Evolutionary conservation across 805 yeast genomes (phyloP).

Genomic region (Ogataea chonburiensis): DNA sequence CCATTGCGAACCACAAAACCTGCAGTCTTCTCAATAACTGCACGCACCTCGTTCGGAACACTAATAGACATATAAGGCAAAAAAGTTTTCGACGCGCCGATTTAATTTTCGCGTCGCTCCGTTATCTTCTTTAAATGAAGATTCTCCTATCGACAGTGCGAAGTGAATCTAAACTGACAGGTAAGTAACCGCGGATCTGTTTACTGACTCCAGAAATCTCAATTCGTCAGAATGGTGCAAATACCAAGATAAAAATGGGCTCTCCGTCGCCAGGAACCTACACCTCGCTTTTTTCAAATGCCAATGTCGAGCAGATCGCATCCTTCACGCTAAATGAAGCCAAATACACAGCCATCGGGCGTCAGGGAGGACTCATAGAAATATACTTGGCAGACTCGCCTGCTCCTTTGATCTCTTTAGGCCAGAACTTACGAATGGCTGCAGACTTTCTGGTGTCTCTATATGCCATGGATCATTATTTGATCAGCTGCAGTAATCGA

Average conservation of each 20-base stretch:
- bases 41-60: slow-evolving; percentile 37
- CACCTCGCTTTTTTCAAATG: slow-evolving; percentile 9
- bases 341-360: slow-evolving; percentile 19
- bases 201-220: slow-evolving; percentile 15
- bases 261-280: slow-evolving; percentile 6
- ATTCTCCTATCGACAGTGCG: slow-evolving; percentile 24
- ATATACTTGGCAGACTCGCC: slow-evolving; percentile 13
- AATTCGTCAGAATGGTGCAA: slow-evolving; percentile 6
- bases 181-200: slow-evolving; percentile 13
- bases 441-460: slow-evolving; percentile 26
- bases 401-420: slow-evolving; percentile 14
- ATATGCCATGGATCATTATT: slow-evolving; percentile 15
- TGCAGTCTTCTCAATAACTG: slow-evolving; percentile 68
- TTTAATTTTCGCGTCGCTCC: slow-evolving; percentile 9
- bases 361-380: slow-evolving; percentile 23
- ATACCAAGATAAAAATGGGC: slow-evolving; percentile 8
- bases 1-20: slow-evolving; percentile 72
- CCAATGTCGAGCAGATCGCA: slow-evolving; percentile 19
- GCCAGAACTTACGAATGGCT: slow-evolving; percentile 18
- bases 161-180: slow-evolving; percentile 21
- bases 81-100: slow-evolving; percentile 11
- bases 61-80: slow-evolving; percentile 1
- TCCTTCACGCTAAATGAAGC: slow-evolving; percentile 8
- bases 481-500: slow-evolving; percentile 26
- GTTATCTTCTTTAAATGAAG: slow-evolving; percentile 18